Percentiles rank a stretch among this genome's conserved stretches.
These are phyloP conservation scores for Didymella exigua DNA, from an alignment of 2,329 filamentous ascomycete species.

Conservation along the genomic window DNA sequence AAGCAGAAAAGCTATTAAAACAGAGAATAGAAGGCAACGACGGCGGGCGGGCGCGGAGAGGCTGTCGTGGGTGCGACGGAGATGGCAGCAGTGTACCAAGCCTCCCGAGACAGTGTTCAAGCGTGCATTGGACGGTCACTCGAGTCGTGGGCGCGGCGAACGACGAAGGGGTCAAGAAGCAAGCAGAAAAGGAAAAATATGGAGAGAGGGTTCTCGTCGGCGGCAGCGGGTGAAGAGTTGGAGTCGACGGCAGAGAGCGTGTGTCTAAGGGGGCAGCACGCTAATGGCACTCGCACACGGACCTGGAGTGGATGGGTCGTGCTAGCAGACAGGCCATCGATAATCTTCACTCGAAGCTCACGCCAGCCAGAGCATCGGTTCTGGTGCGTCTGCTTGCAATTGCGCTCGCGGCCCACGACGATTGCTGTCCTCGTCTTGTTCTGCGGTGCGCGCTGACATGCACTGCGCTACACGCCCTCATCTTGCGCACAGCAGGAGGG, in stretches of 20 bases:
- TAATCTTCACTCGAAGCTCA: constrained; percentile 21
- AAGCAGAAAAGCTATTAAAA: constrained; percentile 45
- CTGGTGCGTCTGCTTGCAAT: neutral
- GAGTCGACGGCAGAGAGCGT: constrained; percentile 10
- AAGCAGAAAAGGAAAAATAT: constrained; percentile 44
- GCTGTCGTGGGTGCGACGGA: constrained; percentile 47
- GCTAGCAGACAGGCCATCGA: constrained; percentile 14
- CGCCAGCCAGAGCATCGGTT: too few species aligned
- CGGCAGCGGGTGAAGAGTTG: constrained; percentile 31
- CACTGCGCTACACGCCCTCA: neutral
- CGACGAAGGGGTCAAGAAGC: constrained; percentile 34
- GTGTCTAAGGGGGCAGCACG: constrained; percentile 20
- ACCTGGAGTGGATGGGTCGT: neutral
- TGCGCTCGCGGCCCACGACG: neutral
- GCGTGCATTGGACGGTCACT: constrained; percentile 45
- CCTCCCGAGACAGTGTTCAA: constrained; percentile 47
- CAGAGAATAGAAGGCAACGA: constrained; percentile 44
- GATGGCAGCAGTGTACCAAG: constrained; percentile 50
- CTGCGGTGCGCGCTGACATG: constrained; percentile 6
- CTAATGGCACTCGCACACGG: neutral
- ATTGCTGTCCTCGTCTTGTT: neutral
- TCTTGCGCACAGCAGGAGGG: constrained; percentile 3
- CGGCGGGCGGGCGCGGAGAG: constrained; percentile 41
- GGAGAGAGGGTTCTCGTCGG: constrained; percentile 35
- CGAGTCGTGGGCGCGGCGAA: constrained; percentile 33